Conservation (phyloP, 495 filamentous ascomycete species). For the Friedmanniomyces simplex region DNA sequence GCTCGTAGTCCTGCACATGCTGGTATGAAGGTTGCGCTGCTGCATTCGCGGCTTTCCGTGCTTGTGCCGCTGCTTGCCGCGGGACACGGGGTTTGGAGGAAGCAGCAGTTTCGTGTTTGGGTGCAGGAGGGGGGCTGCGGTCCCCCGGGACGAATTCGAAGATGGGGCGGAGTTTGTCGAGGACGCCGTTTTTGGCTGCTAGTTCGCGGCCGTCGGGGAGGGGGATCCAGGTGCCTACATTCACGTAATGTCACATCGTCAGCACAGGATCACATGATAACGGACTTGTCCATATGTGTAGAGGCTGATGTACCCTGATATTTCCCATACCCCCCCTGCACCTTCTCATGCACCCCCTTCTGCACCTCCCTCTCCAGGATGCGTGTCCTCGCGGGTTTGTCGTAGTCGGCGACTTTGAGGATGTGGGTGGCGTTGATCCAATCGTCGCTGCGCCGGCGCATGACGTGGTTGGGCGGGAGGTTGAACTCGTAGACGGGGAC, state of each 20-base stretch:
- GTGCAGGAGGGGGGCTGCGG: conserved; percentile 82
- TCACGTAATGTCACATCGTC: conserved; percentile 22
- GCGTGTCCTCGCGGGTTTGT: conserved; percentile 85
- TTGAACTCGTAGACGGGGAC: conserved; percentile 87
- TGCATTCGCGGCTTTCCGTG: too few relatives aligned
- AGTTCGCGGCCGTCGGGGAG: conserved; percentile 69
- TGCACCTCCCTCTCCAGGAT: conserved; percentile 96
- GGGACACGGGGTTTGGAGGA: conserved; percentile 59
- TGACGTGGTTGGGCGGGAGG: conserved; percentile 66
- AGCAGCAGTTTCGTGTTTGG: conserved; percentile 70
- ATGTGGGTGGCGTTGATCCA: conserved; percentile 39
- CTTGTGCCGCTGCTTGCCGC: conserved; percentile 7
- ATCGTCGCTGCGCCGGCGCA: conserved; percentile 64
- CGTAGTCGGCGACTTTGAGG: conserved; percentile 65
- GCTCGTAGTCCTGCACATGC: conserved; percentile 38
- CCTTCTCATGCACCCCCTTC: conserved; percentile 91
- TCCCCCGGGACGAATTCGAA: conserved; percentile 82
- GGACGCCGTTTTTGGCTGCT: conserved; percentile 73
- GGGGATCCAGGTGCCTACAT: conserved; percentile 86
- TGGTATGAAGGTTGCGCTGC: background rate
- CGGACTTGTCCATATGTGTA: too few relatives aligned
- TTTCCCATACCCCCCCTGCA: conserved; percentile 97
- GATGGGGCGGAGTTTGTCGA: conserved; percentile 70
- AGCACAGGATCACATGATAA: too few relatives aligned
- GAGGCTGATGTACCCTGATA: conserved; percentile 67